Evolutionary conservation across 371 early-diverging fungal species (phyloP), one percentile per base, ranked within the genome.

Genomic region (Rhizopus sp.): DNA sequence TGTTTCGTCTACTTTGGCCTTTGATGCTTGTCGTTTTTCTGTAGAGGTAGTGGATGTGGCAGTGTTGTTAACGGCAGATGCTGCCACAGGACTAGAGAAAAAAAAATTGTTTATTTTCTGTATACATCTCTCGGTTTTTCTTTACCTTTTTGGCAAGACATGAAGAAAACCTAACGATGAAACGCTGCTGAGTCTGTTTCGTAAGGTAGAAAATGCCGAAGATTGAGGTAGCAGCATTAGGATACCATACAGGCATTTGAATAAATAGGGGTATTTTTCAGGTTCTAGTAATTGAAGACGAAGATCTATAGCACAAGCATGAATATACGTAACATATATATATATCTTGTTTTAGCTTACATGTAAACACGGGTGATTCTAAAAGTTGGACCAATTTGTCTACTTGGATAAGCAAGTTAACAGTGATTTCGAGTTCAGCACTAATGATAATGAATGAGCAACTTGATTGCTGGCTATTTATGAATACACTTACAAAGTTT

Each of bases 361-460:
- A 92, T 5, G 96, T 93, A 77, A 96, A 96, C n/a, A 94, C 93
- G 5, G 97, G 97, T 0, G 92, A 90, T 66, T 96, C 97, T n/a
- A 96, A 63, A 12, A 96, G 77, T 67, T 95, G 96, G 30, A 96
- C 96, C 4, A 96, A 84, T 59, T 93, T 94, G 68, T 96, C 97
- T 23, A 94, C 82, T 66, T 95, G 96, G 32, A 96, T 89, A 15
- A 96, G 70, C 52, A 94, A 75, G 49, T 80, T 87, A 37, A 96
- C 94, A 2, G 94, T 93, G 50, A 95, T 90, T 59, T 95, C 97
- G 46, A 93, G 78, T 46, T 93, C 93, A n/a, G 91, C 92, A 69
- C 83, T 85, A 39, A 5, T 3, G 6, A 55, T 5, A 47, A 1
- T 44, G 17, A 29, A 44, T 39, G 31, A 6, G 44, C 30, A 45